A percentile compares a stretch with the other conserved stretches of the same genome.
phyloP scores from a whole-genome alignment of 2,329 filamentous ascomycete genomes.

The Calonectria hawksworthii region DNA sequence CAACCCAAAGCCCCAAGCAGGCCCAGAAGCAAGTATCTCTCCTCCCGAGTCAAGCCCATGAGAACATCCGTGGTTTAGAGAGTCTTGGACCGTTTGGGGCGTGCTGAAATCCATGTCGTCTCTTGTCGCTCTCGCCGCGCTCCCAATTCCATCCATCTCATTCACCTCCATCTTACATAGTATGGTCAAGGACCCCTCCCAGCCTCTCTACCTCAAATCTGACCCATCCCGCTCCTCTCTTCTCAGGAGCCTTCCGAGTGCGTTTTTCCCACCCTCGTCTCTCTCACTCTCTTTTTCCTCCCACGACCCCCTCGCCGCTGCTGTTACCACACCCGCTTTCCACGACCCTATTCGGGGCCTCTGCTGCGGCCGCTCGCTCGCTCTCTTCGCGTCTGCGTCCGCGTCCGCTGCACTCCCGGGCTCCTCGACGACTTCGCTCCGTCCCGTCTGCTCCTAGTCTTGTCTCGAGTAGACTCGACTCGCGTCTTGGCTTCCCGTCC shows the following conservation, averaged over 20 bases:
- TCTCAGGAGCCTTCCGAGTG: constrained; percentile 22
- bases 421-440: constrained; percentile 16
- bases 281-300: constrained; percentile 12
- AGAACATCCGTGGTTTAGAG: constrained; percentile 18
- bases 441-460: constrained; percentile 11
- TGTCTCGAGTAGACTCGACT: constrained; percentile 26
- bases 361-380: constrained; percentile 20
- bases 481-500: constrained; percentile 15
- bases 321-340: constrained; percentile 19
- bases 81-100: constrained; percentile 14
- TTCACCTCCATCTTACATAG: constrained; percentile 26
- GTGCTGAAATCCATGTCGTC: constrained; percentile 28
- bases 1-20: constrained; percentile 13
- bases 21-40: constrained; percentile 25
- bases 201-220: constrained; percentile 20
- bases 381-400: constrained; percentile 16
- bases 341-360: constrained; percentile 27
- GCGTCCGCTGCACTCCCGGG: constrained; percentile 17
- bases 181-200: constrained; percentile 29
- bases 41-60: constrained; percentile 25
- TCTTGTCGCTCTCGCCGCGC: constrained; percentile 18
- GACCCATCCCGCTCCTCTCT: constrained; percentile 25
- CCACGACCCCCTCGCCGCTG: constrained; percentile 15
- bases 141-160: constrained; percentile 15
- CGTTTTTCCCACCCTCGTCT: constrained; percentile 25